A percentile compares a stretch with the other conserved stretches of the same genome.
Evolutionary conservation across 768 basidiomycete species (phyloP).

Genomic region (Mrakia hoshinonis): DNA sequence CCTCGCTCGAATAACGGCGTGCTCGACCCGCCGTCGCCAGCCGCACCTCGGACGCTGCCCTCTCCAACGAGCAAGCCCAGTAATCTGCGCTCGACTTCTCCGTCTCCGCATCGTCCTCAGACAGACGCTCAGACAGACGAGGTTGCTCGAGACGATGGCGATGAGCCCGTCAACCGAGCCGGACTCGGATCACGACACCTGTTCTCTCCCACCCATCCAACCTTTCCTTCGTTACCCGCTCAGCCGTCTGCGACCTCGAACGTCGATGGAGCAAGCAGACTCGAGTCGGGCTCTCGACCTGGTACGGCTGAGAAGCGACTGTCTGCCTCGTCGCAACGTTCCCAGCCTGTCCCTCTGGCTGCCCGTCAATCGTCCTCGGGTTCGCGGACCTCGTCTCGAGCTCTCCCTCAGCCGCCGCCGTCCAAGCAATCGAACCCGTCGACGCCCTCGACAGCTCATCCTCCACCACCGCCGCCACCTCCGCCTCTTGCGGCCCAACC

Average conservation of each 20-base stretch:
- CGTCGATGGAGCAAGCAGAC: neutral
- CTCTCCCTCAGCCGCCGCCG: slow-evolving; percentile 23
- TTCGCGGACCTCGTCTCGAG: neutral
- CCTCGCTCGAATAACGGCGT: neutral
- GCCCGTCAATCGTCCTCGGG: neutral
- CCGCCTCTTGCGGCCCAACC: neutral
- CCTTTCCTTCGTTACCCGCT: neutral
- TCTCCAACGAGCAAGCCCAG: neutral
- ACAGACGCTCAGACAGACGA: neutral
- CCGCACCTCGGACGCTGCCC: neutral
- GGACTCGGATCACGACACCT: slow-evolving; percentile 27
- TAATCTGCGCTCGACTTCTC: neutral
- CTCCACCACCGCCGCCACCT: slow-evolving; percentile 5
- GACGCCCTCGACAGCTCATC: neutral
- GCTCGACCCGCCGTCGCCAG: neutral
- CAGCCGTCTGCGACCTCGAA: neutral
- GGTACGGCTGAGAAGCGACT: neutral
- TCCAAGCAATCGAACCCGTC: neutral
- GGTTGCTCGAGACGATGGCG: neutral
- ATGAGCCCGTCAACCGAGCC: slow-evolving; percentile 9
- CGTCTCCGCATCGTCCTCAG: neutral
- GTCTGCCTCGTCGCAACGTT: neutral
- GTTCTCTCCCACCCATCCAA: slow-evolving; percentile 9
- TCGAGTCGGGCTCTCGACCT: neutral
- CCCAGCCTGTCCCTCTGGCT: neutral